Percentiles rank a stretch among this genome's conserved stretches.
These are phyloP conservation scores for Elsinoe perseae DNA, from an alignment of 2,329 filamentous ascomycete genomes.

Conservation along the genomic window DNA sequence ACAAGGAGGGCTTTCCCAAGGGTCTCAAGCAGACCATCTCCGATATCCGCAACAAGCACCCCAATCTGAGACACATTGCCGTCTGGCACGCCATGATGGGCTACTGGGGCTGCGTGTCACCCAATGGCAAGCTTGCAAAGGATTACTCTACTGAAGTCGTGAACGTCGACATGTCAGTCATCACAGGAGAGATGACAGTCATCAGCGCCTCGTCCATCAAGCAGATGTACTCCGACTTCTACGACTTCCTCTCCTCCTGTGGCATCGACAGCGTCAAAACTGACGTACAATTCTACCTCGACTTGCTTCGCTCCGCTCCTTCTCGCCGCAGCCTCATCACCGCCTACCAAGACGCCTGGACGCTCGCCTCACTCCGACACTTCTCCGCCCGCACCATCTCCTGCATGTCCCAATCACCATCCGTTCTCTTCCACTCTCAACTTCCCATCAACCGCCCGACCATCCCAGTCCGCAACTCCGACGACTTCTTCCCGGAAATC, in stretches of 20 bases:
- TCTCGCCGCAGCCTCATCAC: constrained; percentile 64
- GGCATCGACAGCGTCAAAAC: constrained; percentile 88
- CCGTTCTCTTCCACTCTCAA: constrained; percentile 77
- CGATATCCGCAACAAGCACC: constrained; percentile 58
- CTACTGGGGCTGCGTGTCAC: constrained; percentile 86
- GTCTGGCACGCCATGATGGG: constrained; percentile 89
- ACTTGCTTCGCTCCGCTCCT: constrained; percentile 61
- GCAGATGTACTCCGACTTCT: constrained; percentile 85
- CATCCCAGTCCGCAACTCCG: constrained; percentile 75
- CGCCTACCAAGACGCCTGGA: constrained; percentile 81
- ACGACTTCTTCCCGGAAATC: constrained; percentile 83
- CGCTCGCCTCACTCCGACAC: constrained; percentile 64
- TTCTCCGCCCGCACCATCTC: constrained; percentile 74
- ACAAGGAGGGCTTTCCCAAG: constrained; percentile 66
- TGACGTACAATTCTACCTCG: constrained; percentile 84
- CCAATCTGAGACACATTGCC: constrained; percentile 70
- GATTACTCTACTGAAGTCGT: constrained; percentile 66
- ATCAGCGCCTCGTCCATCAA: constrained; percentile 66
- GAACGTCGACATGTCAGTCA: constrained; percentile 47
- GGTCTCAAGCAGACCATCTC: constrained; percentile 66
- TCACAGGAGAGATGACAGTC: constrained; percentile 61
- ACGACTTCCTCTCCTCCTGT: constrained; percentile 63
- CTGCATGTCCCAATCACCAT: constrained; percentile 89
- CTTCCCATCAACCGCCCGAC: constrained; percentile 66
- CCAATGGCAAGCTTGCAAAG: constrained; percentile 63